Evolutionary conservation across 75 land plant species (phyloP).

Genomic region (Cupressus sempervirens): DNA sequence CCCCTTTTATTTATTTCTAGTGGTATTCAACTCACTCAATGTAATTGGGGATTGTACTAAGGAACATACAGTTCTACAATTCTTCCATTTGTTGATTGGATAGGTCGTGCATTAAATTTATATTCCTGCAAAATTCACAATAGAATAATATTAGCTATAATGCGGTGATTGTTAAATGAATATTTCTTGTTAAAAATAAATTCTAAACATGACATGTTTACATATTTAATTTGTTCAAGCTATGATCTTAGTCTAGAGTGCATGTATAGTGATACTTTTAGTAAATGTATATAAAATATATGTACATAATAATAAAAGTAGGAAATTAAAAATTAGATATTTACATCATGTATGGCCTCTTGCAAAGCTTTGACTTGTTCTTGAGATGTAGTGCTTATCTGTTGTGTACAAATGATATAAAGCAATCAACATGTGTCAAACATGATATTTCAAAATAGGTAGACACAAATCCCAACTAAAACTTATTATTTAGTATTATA

Average conservation of each 20-base stretch:
- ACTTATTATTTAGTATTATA: not conserved
- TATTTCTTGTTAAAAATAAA: not conserved
- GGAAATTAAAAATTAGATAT: not conserved
- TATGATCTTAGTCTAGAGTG: no score
- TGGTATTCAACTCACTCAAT: not conserved
- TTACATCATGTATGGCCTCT: slow-evolving; percentile 15
- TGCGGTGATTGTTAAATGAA: not conserved
- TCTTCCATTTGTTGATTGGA: slow-evolving; percentile 14
- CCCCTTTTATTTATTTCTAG: no score
- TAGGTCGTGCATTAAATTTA: slow-evolving; percentile 18
- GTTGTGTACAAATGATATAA: not conserved
- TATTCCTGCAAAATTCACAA: slow-evolving; percentile 3
- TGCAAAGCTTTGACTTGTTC: slow-evolving; percentile 15
- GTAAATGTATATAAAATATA: not conserved
- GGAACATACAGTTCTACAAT: slow-evolving; percentile 1
- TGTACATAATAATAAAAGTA: not conserved
- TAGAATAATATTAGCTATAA: not conserved
- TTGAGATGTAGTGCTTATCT: not conserved
- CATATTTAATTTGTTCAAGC: not conserved
- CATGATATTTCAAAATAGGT: no score
- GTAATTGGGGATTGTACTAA: not conserved
- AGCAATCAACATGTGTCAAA: no score
- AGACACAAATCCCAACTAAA: no score
- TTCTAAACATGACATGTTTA: not conserved
- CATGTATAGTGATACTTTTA: no score